Evolutionary conservation across 176 grass and related monocot genomes (phyloP).

Genomic region (Calamus simplicifolius): DNA sequence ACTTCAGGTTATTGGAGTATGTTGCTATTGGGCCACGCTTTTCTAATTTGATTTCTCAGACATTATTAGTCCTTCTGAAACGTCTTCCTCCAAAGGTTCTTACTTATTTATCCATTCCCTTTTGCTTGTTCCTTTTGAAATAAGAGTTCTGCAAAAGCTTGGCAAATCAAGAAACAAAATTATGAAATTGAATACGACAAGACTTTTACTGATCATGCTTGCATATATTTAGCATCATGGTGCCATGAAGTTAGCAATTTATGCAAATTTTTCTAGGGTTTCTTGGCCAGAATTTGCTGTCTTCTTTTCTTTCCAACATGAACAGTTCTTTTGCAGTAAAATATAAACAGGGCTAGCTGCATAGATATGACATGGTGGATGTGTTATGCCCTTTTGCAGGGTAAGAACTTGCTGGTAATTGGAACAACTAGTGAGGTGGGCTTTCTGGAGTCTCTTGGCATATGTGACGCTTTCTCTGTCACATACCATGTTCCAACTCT

Average conservation of each 20-base stretch:
- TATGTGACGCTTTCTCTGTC: slow-evolving; percentile 84
- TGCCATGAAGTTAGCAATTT: too few relatives aligned
- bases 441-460: slow-evolving; percentile 91
- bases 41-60: slow-evolving; percentile 87
- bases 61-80: slow-evolving; percentile 78
- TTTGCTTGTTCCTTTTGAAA: background rate
- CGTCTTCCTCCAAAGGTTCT: slow-evolving; percentile 80
- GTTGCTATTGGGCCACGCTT: slow-evolving; percentile 92
- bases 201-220: too few relatives aligned
- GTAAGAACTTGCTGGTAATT: slow-evolving; percentile 75
- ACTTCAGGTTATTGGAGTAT: slow-evolving; percentile 81
- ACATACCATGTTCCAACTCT: slow-evolving; percentile 87
- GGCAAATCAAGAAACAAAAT: too few relatives aligned
- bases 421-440: slow-evolving; percentile 72
- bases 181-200: too few relatives aligned
- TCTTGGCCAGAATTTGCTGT: too few relatives aligned
- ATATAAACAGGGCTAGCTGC: too few relatives aligned
- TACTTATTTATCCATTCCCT: too few relatives aligned
- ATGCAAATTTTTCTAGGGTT: too few relatives aligned
- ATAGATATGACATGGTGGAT: too few relatives aligned
- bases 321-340: too few relatives aligned
- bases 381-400: slow-evolving; percentile 19
- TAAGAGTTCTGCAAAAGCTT: too few relatives aligned
- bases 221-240: too few relatives aligned
- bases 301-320: background rate